Base-by-base conservation (phyloP, 768 basidiomycete genomes). In the Russula vinacea region DNA sequence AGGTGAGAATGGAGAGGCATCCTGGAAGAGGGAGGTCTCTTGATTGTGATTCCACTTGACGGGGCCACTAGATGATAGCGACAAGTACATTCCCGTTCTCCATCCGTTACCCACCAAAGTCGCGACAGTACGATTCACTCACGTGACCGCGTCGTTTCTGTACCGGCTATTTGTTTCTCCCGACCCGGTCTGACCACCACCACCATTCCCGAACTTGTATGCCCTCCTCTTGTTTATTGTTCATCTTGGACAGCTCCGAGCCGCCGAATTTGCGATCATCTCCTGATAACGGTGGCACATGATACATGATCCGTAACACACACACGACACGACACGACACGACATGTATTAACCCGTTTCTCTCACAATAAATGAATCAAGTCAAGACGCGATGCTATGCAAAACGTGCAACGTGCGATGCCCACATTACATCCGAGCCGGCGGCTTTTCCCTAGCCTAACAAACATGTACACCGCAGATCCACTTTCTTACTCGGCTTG, bases 31-130 rank as follows among this genome's bases (percentile, higher is more conserved):
- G 2, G 64, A 44, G 5, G 64, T 52, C 17, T 66, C 67, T 44
- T 67, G 67, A 29, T 67, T 67, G 26, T 60, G 49, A n/a, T 67
- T 67, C 67, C 67, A 67, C 29, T 61, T 61, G 59, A 67, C 44
- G 11, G 64, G 67, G 7, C 67, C 67, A 35, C 42, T 55, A 51
- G 50, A 10, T 7, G 64, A 53, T 42, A 67, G 60, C 7, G 54
- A 60, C n/a, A 24, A 58, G 54, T 64, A 50, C 62, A 67, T 64
- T 45, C 14, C 29, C 29, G 29, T 29, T 29, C 2, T 29, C 29
- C n/a, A n/a, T n/a, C n/a, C n/a, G n/a, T n/a, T n/a, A n/a, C n/a
- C n/a, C n/a, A n/a, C n/a, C n/a, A n/a, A n/a, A n/a, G n/a, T n/a
- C n/a, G n/a, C n/a, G n/a, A n/a, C n/a, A n/a, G n/a, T n/a, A n/a